Evolutionary conservation across 106 monocot genomes (phyloP).

Genomic region (Acanthochlamys bracteata): DNA sequence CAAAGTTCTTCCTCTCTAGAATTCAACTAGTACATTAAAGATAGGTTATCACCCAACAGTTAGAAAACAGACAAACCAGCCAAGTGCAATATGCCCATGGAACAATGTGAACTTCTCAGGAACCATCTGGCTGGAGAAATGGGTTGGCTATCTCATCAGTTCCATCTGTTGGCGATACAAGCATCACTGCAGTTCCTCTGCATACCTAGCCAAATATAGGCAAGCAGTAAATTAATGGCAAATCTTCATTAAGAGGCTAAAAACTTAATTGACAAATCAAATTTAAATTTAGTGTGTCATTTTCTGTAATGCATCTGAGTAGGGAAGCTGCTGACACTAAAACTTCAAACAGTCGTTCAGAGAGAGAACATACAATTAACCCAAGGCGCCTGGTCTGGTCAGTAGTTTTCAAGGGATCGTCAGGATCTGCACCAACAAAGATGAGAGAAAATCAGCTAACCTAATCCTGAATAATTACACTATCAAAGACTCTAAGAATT

Average conservation of each 20-base stretch:
- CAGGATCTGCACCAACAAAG: slow-evolving; percentile 57
- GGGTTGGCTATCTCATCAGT: slow-evolving; percentile 52
- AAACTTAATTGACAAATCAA: too few species aligned
- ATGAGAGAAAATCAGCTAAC: neutral
- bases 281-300: too few species aligned
- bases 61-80: neutral
- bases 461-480: too few species aligned
- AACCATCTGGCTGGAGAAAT: slow-evolving; percentile 32
- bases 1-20: too few species aligned
- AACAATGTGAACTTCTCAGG: slow-evolving; percentile 11
- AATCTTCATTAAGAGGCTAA: too few species aligned
- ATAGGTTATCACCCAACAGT: too few species aligned
- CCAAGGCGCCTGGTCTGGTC: slow-evolving; percentile 87
- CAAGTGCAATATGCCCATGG: neutral
- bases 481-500: too few species aligned
- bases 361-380: slow-evolving; percentile 50
- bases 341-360: too few species aligned
- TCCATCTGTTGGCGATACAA: slow-evolving; percentile 46
- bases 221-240: too few species aligned
- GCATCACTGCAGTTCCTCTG: slow-evolving; percentile 47
- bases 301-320: too few species aligned
- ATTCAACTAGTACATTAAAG: too few species aligned
- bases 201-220: slow-evolving; percentile 18
- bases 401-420: slow-evolving; percentile 87
- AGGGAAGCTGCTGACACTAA: too few species aligned